phyloP scores from a whole-genome alignment of 345 rosid genomes.

The Camelina neglecta region DNA sequence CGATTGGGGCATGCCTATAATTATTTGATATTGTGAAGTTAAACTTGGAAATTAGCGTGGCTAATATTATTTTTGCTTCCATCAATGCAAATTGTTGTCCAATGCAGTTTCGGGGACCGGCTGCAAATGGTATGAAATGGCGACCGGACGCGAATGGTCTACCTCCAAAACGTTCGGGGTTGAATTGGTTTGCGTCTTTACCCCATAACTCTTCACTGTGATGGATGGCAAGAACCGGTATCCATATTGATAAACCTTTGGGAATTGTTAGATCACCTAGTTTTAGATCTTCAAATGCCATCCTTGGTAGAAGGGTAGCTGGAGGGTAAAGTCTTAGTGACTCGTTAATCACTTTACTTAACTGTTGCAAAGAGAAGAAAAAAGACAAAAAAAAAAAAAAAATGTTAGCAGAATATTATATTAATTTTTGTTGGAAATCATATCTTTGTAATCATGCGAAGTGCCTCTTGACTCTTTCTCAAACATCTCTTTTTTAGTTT shows the following conservation, averaged over 20 bases:
- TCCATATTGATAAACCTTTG: slow-evolving; percentile 92
- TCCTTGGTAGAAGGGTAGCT: slow-evolving; percentile 82
- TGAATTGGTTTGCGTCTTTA: slow-evolving; percentile 81
- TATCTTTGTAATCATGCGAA: slow-evolving; percentile 42
- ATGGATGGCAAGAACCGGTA: slow-evolving; percentile 92
- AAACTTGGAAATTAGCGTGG: slow-evolving; percentile 64
- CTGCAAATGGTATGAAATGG: slow-evolving; percentile 79
- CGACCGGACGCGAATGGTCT: slow-evolving; percentile 60
- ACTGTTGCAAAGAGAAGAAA: slow-evolving; percentile 48
- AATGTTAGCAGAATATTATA: slow-evolving; percentile 19
- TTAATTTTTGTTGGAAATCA: slow-evolving; percentile 16
- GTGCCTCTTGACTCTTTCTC: slow-evolving; percentile 48
- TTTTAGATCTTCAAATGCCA: slow-evolving; percentile 86
- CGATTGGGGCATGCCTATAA: slow-evolving; percentile 78
- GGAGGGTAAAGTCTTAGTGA: slow-evolving; percentile 94
- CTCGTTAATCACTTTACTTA: slow-evolving; percentile 89
- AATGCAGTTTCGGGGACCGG: slow-evolving; percentile 76
- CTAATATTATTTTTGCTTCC: slow-evolving; percentile 81
- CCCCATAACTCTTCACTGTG: slow-evolving; percentile 95
- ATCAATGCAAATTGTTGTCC: slow-evolving; percentile 84
- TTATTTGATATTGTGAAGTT: slow-evolving; percentile 57
- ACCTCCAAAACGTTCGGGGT: slow-evolving; percentile 77
- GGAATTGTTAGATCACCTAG: slow-evolving; percentile 85
- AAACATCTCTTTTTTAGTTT: slow-evolving; percentile 27
- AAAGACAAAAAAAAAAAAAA: slow-evolving; percentile 6